phyloP scores from a whole-genome alignment of 225 moss, liverwort and hornwort species.

The Sphagnum contortum region DNA sequence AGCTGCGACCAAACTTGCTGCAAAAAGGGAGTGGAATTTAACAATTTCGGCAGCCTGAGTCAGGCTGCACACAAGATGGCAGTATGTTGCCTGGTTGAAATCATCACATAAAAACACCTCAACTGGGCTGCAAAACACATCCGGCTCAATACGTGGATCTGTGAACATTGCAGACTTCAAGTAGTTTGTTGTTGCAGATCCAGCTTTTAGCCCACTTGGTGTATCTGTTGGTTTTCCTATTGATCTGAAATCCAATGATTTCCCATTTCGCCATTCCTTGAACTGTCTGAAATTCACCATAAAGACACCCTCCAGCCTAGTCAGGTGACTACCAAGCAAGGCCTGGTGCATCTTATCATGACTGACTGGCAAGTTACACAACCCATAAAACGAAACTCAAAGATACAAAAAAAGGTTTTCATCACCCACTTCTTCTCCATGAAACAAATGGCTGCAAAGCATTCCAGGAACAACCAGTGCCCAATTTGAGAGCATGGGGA shows the following conservation, averaged over 20 bases:
- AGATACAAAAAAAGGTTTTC: neutral
- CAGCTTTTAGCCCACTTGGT: constrained; percentile 8
- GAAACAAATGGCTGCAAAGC: neutral
- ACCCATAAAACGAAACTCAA: neutral
- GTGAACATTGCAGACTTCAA: constrained; percentile 11
- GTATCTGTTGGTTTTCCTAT: constrained; percentile 7
- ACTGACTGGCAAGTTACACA: neutral
- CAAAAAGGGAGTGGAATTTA: constrained; percentile 5
- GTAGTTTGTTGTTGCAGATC: constrained; percentile 19
- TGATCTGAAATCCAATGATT: neutral
- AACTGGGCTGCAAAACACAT: constrained; percentile 24
- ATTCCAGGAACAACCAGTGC: neutral
- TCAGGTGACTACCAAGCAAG: too few relatives aligned
- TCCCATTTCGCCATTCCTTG: constrained; percentile 1
- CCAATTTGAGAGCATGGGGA: neutral
- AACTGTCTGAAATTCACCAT: constrained; percentile 2
- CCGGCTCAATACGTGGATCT: constrained; percentile 13
- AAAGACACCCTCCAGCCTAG: neutral
- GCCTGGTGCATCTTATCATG: too few relatives aligned
- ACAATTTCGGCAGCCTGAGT: constrained; percentile 16
- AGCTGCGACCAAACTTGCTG: constrained; percentile 9
- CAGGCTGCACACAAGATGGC: constrained; percentile 31
- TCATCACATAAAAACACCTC: constrained; percentile 12
- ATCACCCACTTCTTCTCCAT: neutral
- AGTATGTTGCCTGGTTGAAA: constrained; percentile 21